Evolutionary conservation across 1,284 basidiomycete genomes (phyloP), one percentile per base, ranked within the genome.

Genomic region (Fomitiporia mediterranea): DNA sequence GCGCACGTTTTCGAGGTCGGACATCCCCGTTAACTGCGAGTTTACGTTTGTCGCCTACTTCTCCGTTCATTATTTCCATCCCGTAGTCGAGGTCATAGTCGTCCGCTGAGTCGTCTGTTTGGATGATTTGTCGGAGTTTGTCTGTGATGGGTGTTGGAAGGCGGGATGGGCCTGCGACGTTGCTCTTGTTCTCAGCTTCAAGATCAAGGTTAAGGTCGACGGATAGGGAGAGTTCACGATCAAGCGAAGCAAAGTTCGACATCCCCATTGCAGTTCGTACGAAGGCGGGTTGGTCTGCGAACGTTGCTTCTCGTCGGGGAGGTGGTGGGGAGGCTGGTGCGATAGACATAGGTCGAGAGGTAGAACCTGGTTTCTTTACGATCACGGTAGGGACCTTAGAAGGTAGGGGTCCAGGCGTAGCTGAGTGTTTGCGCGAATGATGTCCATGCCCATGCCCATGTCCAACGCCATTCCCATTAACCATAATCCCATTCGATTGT

Each of bases 241-340:
- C 85, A 7, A 90, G 70, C 39, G 78, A 71, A 30, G 67, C 65
- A 62, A 90, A 90, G 48, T 72, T 61, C 1, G 74, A 66, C 91
- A 96, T 96, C 27, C 83, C 81, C 59, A 84, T 78, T 0, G 84
- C 74, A 0, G 89, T 91, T 17, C 94, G 84, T 9, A 84, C 68
- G 30, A 96, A 79, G 0, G 92, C 91, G 4, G 82, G 80, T 39
- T 76, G 77, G 28, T 91, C 88, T 1, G 71, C 69, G 59, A 90
- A 89, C 1, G 77, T 69, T 0, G 74, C 65, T 62, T 83, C 71
- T 58, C 65, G 65, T 19, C 25, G 38, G 27, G 40, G 43, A 15
- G 39, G 28, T 32, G 57, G 13, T 19, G 57, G 56, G 11, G 56
- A 42, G 5, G 37, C 8, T 8, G 55, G 38, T 27, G 32, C 7